Conservation (phyloP, 2,329 filamentous ascomycete species). For the Claviceps sp. region DNA sequence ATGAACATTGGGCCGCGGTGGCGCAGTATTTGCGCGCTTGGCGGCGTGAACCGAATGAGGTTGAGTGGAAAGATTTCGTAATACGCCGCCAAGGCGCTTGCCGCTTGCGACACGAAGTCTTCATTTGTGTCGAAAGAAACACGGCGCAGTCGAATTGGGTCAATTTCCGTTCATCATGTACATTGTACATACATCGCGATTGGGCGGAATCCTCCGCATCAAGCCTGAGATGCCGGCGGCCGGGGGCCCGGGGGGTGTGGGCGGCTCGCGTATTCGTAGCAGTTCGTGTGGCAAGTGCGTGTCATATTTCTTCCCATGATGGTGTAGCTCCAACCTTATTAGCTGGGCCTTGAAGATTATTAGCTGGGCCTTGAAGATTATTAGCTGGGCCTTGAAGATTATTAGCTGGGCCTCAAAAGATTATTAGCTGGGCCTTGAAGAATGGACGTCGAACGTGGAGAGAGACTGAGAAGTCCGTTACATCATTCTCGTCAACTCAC, state of each 20-base stretch:
- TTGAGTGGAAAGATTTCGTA: background rate
- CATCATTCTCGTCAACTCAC: background rate
- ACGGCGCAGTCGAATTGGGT: background rate
- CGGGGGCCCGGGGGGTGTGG: background rate
- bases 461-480: too few relatives aligned
- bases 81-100: background rate
- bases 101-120: too few relatives aligned
- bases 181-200: background rate
- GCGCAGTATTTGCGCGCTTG: background rate
- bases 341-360: background rate
- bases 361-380: too few relatives aligned
- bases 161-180: background rate
- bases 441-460: too few relatives aligned
- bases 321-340: background rate
- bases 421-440: background rate
- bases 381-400: background rate
- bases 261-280: background rate
- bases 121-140: background rate
- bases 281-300: background rate
- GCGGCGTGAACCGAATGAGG: background rate
- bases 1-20: background rate
- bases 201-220: background rate
- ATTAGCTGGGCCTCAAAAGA: too few relatives aligned
- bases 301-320: background rate
- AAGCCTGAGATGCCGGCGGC: background rate